A percentile compares a stretch with the other conserved stretches of the same genome.
Conservation (phyloP, 192 early-diverging fungal species). For the Radiomyces spectabilis region DNA sequence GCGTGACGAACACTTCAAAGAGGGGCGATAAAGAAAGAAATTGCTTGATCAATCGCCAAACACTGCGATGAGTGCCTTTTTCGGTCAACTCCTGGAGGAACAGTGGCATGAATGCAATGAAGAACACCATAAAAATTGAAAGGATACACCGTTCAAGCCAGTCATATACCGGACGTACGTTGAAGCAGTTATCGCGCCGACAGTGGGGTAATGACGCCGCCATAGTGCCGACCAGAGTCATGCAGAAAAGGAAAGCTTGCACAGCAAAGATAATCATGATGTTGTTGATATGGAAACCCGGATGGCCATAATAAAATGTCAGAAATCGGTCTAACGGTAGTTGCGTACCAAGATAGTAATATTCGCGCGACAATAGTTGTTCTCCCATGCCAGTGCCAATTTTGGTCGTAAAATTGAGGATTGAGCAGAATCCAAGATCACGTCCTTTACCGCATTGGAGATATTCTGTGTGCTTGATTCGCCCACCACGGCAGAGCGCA, state of each 20-base stretch:
- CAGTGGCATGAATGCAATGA: slow-evolving; percentile 61
- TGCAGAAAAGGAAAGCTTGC: slow-evolving; percentile 61
- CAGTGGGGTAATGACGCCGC: slow-evolving; percentile 40
- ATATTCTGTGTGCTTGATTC: slow-evolving; percentile 74
- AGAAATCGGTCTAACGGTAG: slow-evolving; percentile 67
- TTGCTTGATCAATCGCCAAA: slow-evolving; percentile 54
- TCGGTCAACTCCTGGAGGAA: slow-evolving; percentile 68
- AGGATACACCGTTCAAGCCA: slow-evolving; percentile 61
- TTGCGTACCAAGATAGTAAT: slow-evolving; percentile 68
- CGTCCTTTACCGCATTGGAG: slow-evolving; percentile 74
- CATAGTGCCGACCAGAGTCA: slow-evolving; percentile 54
- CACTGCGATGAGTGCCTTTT: slow-evolving; percentile 52
- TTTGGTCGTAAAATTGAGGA: slow-evolving; percentile 70
- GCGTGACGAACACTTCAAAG: slow-evolving; percentile 67
- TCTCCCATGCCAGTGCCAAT: slow-evolving; percentile 77
- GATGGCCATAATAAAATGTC: slow-evolving; percentile 70
- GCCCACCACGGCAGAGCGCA: slow-evolving; percentile 59
- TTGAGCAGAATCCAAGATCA: slow-evolving; percentile 68
- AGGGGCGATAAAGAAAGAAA: slow-evolving; percentile 61
- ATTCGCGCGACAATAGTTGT: slow-evolving; percentile 72
- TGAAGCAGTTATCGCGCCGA: slow-evolving; percentile 46
- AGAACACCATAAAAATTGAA: slow-evolving; percentile 62
- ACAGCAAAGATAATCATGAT: slow-evolving; percentile 66
- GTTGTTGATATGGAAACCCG: slow-evolving; percentile 74
- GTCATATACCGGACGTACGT: slow-evolving; percentile 49